Conservation (phyloP, 495 filamentous ascomycete species). For the Aspergillus nidulans region DNA sequence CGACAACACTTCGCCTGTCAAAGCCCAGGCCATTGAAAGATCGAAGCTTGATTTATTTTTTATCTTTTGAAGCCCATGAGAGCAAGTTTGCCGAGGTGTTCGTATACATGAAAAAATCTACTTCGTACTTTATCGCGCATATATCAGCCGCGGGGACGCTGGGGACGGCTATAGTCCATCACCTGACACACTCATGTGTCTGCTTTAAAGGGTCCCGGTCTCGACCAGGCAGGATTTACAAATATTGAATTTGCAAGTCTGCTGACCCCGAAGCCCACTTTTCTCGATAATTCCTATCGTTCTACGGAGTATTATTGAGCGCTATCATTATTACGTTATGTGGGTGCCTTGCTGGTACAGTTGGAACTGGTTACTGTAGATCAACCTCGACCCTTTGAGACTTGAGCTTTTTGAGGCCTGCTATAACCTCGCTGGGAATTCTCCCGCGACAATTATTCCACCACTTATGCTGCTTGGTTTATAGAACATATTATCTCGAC, state of each 20-base stretch:
- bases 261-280: conserved; percentile 17
- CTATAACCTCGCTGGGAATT: not conserved
- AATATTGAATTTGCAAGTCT: conserved; percentile 15
- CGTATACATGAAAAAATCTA: no score
- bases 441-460: conserved; percentile 1
- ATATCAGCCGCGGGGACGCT: not conserved
- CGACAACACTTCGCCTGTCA: not conserved
- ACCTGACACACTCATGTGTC: not conserved
- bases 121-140: not conserved
- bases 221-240: not conserved
- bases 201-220: not conserved
- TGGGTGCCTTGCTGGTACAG: not conserved
- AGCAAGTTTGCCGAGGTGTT: not conserved
- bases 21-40: not conserved
- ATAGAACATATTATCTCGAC: not conserved
- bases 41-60: not conserved
- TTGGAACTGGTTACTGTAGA: conserved; percentile 1
- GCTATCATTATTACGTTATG: conserved; percentile 5
- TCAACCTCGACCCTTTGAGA: not conserved
- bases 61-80: not conserved
- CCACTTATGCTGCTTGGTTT: not conserved
- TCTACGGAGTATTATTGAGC: not conserved
- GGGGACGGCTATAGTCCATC: not conserved
- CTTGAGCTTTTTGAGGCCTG: not conserved
- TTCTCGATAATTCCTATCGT: not conserved